Conservation (phyloP, 2,329 filamentous ascomycete genomes). For the Fusarium sp. region DNA sequence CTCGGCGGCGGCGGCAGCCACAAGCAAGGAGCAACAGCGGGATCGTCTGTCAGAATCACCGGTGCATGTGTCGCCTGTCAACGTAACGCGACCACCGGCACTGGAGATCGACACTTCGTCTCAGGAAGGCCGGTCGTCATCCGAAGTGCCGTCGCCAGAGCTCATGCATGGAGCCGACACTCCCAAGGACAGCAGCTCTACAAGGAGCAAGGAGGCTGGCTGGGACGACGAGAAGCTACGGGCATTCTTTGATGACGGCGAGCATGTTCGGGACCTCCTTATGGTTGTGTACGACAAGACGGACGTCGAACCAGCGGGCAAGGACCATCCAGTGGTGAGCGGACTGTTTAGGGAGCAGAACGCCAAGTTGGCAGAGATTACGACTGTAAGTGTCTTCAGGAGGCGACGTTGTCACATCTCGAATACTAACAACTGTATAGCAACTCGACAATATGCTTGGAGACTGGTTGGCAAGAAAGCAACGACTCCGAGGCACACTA, state of each 20-base stretch:
- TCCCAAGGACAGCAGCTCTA: slow-evolving; percentile 51
- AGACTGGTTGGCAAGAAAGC: slow-evolving; percentile 81
- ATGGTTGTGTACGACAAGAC: slow-evolving; percentile 94
- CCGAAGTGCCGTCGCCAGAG: slow-evolving; percentile 74
- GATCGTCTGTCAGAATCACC: slow-evolving; percentile 76
- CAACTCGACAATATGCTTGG: slow-evolving; percentile 90
- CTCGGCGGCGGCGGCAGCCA: slow-evolving; percentile 44
- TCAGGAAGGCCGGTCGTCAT: slow-evolving; percentile 73
- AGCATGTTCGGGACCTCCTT: slow-evolving; percentile 89
- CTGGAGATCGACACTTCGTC: slow-evolving; percentile 79
- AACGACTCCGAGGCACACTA: slow-evolving; percentile 67
- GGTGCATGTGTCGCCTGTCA: slow-evolving; percentile 62
- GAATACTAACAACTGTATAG: slow-evolving; percentile 50
- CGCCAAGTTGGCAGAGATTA: slow-evolving; percentile 86
- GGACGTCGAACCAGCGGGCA: slow-evolving; percentile 80
- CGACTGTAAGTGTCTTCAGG: slow-evolving; percentile 65
- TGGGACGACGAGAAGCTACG: slow-evolving; percentile 92
- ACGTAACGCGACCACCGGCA: slow-evolving; percentile 68
- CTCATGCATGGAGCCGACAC: slow-evolving; percentile 61
- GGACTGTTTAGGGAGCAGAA: slow-evolving; percentile 89
- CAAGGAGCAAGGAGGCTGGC: slow-evolving; percentile 57
- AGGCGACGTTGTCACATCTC: background rate
- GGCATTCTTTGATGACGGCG: slow-evolving; percentile 90
- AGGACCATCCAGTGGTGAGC: slow-evolving; percentile 87
- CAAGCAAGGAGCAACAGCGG: slow-evolving; percentile 43